Percentiles rank a stretch among this genome's conserved stretches.
These are phyloP conservation scores for Cercospora citrullina DNA, from an alignment of 2,329 filamentous ascomycete genomes.

Conservation along the genomic window DNA sequence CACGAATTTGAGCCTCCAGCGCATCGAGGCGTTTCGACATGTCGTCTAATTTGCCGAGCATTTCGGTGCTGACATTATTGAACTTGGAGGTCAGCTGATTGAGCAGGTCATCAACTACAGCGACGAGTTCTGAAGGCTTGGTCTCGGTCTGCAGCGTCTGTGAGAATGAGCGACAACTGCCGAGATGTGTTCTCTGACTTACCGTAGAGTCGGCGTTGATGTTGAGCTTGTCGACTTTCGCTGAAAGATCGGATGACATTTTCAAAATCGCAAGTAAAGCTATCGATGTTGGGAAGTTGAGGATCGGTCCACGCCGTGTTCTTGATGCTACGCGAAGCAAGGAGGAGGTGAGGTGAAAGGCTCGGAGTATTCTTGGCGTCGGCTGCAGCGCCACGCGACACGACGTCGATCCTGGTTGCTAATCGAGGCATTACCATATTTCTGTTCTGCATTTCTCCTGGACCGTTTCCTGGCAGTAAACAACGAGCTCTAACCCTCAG, in stretches of 20 bases:
- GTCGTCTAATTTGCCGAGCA: slow-evolving; percentile 91
- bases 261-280: background rate
- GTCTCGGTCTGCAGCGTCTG: slow-evolving; percentile 33
- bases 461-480: background rate
- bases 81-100: slow-evolving; percentile 86
- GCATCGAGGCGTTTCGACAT: slow-evolving; percentile 86
- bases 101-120: slow-evolving; percentile 82
- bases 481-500: background rate
- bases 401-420: background rate
- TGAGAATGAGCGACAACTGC: background rate
- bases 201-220: slow-evolving; percentile 11
- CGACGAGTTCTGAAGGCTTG: slow-evolving; percentile 65
- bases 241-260: slow-evolving; percentile 30
- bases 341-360: background rate
- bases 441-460: background rate
- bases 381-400: background rate
- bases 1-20: slow-evolving; percentile 71
- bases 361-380: background rate
- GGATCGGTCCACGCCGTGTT: background rate
- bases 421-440: background rate
- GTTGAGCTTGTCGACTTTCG: slow-evolving; percentile 32
- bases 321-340: background rate
- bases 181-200: background rate
- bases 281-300: background rate
- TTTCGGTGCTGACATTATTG: slow-evolving; percentile 77